Evolutionary conservation across 2,329 filamentous ascomycete species (phyloP), one percentile per base, ranked within the genome.

Genomic region (Pyrenophora tritici-repentis): DNA sequence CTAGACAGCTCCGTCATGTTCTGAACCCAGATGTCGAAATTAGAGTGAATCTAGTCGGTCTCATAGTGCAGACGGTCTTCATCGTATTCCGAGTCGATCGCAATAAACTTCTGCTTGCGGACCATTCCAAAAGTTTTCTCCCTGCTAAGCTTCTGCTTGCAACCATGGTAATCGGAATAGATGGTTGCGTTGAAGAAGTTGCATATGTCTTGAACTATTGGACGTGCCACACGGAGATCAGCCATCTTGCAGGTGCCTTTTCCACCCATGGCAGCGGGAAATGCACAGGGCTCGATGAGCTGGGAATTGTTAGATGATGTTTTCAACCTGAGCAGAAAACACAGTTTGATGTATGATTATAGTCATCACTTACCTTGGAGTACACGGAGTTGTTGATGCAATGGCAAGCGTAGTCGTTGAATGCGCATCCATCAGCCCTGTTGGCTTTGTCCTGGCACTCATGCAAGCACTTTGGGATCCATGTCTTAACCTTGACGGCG

Each of bases 141-240:
- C 43, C 49, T 47, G 39, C 59, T 66, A 37, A 65, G 29, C 38
- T 38, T 31, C 46, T 60, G 52, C 18, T 47, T 26, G 29, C 59
- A 63, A 4, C 24, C 29, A 1, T 32, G 9, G 35, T 66, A 67
- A 9, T 50, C 54, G 0, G 50, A 46, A 24, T 66, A 67, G 20
- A 63, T 24, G 18, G 64, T 66, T 1, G 61, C 63, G 17, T 65
- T 66, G 44, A 63, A 62, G 43, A 67, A 66, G 32, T 63, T 67
- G 32, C 58, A 63, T 56, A 63, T 51, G 39, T 66, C 58, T 3
- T 40, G 26, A 6, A 67, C 51, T n/a, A 66, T 42, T 17, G 58
- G 56, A 6, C 59, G 64, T 3, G 58, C 61, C 14, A 45, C 35
- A 8, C 20, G 29, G 4, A 64, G 46, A 13, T 62, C 58, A 7